phyloP scores from a whole-genome alignment of 2,329 filamentous ascomycete species.

The Aspergillus awamori region DNA sequence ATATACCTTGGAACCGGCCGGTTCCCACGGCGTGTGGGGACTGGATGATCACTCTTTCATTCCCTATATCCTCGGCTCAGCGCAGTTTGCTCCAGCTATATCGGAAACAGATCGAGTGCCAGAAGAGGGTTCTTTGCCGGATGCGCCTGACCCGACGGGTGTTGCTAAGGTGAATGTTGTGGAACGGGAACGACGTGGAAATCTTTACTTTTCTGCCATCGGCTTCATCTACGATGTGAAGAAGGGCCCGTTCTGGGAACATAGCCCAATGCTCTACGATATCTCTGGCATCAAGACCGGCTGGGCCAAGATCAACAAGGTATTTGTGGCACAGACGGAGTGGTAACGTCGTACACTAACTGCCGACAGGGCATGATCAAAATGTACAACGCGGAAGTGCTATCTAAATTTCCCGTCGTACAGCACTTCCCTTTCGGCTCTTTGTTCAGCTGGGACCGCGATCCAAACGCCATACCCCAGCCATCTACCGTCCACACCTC shows the following conservation, averaged over 20 bases:
- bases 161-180: conserved; percentile 68
- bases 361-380: conserved; percentile 83
- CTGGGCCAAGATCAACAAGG: conserved; percentile 99
- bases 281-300: conserved; percentile 87
- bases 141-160: conserved; percentile 70
- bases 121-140: conserved; percentile 73
- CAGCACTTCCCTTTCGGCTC: conserved; percentile 89
- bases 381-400: conserved; percentile 97
- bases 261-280: conserved; percentile 91
- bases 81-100: conserved; percentile 81
- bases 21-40: conserved; percentile 96
- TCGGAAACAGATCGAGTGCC: conserved; percentile 65
- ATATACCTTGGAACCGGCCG: conserved; percentile 92
- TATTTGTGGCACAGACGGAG: conserved; percentile 23
- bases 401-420: conserved; percentile 97
- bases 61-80: conserved; percentile 92
- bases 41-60: conserved; percentile 96
- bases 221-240: conserved; percentile 99
- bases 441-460: conserved; percentile 74
- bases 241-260: conserved; percentile 93
- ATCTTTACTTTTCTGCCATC: conserved; percentile 93
- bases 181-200: conserved; percentile 64
- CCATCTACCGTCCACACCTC: conserved; percentile 58
- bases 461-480: conserved; percentile 61
- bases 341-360: not conserved